A percentile compares a stretch with the other conserved stretches of the same genome.
Conservation (phyloP, 805 yeast species). For the Starmerella powellii region DNA sequence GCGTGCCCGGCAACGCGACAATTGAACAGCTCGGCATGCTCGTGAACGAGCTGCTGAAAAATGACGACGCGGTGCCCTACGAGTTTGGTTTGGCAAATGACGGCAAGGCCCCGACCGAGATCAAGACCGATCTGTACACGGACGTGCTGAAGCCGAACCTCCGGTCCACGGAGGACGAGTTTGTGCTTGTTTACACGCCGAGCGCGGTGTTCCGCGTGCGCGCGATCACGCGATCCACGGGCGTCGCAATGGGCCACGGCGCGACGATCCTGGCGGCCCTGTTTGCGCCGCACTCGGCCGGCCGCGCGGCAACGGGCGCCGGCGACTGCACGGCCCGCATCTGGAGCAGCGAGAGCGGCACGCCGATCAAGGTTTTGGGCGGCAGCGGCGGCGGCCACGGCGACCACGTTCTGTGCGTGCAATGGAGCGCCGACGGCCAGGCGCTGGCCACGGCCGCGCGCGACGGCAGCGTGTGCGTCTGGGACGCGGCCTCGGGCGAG, state of each 20-base stretch:
- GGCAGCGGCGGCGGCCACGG: conserved; percentile 48
- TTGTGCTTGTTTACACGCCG: conserved; percentile 86
- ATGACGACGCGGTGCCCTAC: conserved; percentile 81
- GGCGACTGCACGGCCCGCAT: conserved; percentile 93
- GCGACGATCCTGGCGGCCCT: conserved; percentile 83
- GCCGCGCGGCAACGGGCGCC: conserved; percentile 85
- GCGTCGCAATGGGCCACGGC: conserved; percentile 92
- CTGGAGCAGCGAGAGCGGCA: conserved; percentile 94
- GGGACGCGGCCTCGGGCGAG: conserved; percentile 71
- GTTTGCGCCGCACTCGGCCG: conserved; percentile 81
- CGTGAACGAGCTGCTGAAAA: conserved; percentile 54
- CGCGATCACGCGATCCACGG: conserved; percentile 80
- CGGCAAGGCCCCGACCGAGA: conserved; percentile 43
- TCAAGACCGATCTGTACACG: conserved; percentile 61
- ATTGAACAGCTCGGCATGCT: conserved; percentile 81
- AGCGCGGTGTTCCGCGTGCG: conserved; percentile 87
- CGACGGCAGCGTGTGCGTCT: conserved; percentile 79
- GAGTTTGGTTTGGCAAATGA: conserved; percentile 51
- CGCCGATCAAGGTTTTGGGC: conserved; percentile 64
- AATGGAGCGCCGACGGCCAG: conserved; percentile 87
- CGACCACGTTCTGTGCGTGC: conserved; percentile 87
- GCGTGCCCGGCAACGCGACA: conserved; percentile 83
- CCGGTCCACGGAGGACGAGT: conserved; percentile 82
- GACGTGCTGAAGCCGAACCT: conserved; percentile 78
- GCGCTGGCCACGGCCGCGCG: conserved; percentile 89